Base-by-base conservation (phyloP, 2,329 filamentous ascomycete genomes). In the Geosmithia morbida region DNA sequence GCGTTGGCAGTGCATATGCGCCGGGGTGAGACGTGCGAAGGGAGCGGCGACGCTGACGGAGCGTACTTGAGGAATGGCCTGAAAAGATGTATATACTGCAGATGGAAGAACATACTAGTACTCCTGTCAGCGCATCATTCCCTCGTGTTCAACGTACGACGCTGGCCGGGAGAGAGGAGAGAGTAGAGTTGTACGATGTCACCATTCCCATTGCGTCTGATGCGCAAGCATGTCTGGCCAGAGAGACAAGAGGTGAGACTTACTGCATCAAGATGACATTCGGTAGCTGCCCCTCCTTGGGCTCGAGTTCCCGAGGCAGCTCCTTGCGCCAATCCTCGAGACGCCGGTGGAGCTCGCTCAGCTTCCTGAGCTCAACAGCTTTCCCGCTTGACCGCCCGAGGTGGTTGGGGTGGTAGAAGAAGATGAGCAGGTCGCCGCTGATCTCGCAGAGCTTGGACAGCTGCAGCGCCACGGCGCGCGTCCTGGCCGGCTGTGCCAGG, bases 71-170 rank as follows among this genome's bases (percentile, higher is more conserved):
- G 74, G 59, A 97, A 97, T 0, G 92, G 90, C 5, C 90, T 81
- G 69, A 96, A 97, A 4, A 97, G 79, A 58, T 97, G 89, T 50
- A 97, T 94, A 59, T 94, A 94, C 44, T 96, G 80, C 1, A 97
- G 74, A 58, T 97, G 89, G 63, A 90, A 95, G 65, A 97, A 95
- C 89, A 97, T 97, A 67, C 89, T 96, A 16, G 33, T 8, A 26
- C 8, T 26, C 8, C 22, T 26, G 22, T 26, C 22, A 26, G 22
- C 22, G 22, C 8, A 26, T 8, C 8, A 26, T 26, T 26, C 22
- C 8, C 8, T 26, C 22, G 22, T 26, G 2, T 30, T 29, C 14
- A 22, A n/a, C 19, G 18, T 26, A 26, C 22, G 22, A 26, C 8
- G 4, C 4, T 8, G 8, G 8, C 22, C 22, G 33, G 11, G 19